Evolutionary conservation across 2,329 filamentous ascomycete genomes (phyloP).

Genomic region (Knoxdaviesia capensis): DNA sequence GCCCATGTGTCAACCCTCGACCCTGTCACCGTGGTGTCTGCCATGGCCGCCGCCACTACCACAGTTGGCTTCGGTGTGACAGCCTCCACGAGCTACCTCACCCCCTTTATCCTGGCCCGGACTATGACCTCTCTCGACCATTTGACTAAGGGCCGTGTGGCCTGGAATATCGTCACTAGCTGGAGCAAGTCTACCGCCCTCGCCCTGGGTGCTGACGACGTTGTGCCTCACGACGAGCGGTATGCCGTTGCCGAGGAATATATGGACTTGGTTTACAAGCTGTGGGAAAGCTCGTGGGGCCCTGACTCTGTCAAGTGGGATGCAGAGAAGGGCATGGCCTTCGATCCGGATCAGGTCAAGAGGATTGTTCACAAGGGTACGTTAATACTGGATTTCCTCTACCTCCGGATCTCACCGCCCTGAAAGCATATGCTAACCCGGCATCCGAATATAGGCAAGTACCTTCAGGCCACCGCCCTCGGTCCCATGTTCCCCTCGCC

Average conservation of each 20-base stretch:
- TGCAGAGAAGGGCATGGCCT: slow-evolving; percentile 30
- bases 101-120: slow-evolving; percentile 40
- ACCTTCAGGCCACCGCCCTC: slow-evolving; percentile 9
- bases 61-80: slow-evolving; percentile 43
- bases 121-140: slow-evolving; percentile 42
- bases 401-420: slow-evolving; percentile 9
- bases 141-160: slow-evolving; percentile 37
- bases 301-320: slow-evolving; percentile 35
- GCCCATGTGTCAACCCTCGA: slow-evolving; percentile 47
- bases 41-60: slow-evolving; percentile 48
- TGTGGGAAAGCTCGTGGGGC: slow-evolving; percentile 35
- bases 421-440: too few species aligned
- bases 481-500: slow-evolving; percentile 33
- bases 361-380: slow-evolving; percentile 38
- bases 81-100: slow-evolving; percentile 40
- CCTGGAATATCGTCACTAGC: slow-evolving; percentile 46
- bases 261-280: slow-evolving; percentile 39
- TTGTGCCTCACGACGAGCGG: slow-evolving; percentile 39
- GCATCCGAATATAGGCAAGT: background rate
- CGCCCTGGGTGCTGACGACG: slow-evolving; percentile 35
- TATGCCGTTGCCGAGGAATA: slow-evolving; percentile 44
- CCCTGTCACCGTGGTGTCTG: slow-evolving; percentile 41
- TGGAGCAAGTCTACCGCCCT: slow-evolving; percentile 41
- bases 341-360: slow-evolving; percentile 36
- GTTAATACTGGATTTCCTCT: slow-evolving; percentile 13